Percentiles rank a stretch among this genome's conserved stretches.
These are phyloP conservation scores for Hypoxylon trugodes DNA, from an alignment of 495 filamentous ascomycete species.

Conservation along the genomic window DNA sequence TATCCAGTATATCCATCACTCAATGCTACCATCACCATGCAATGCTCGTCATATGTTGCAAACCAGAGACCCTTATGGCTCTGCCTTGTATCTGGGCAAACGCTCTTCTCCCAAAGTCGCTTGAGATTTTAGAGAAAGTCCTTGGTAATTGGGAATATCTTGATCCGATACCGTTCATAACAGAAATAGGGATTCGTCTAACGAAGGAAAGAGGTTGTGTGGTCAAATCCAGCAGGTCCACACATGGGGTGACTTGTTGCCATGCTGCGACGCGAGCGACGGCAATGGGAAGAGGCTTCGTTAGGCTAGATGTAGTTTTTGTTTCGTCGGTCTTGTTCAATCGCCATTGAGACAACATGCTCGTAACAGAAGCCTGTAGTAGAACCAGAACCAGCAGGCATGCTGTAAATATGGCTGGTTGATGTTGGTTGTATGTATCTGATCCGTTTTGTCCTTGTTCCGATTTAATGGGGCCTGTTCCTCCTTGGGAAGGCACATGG, in stretches of 20 bases:
- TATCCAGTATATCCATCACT: background rate
- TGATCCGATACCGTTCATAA: background rate
- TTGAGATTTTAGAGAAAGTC: background rate
- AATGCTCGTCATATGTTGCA: background rate
- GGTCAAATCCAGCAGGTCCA: conserved; percentile 5
- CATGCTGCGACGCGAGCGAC: background rate
- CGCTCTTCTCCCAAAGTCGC: background rate
- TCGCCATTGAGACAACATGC: background rate
- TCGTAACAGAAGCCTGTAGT: background rate
- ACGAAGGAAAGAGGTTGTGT: conserved; percentile 16
- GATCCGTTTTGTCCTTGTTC: background rate
- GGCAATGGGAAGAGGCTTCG: background rate
- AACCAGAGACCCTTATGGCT: background rate
- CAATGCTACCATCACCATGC: background rate
- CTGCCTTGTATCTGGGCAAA: background rate
- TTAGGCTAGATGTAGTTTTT: background rate
- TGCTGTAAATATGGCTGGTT: background rate
- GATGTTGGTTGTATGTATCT: background rate
- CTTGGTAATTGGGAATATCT: background rate
- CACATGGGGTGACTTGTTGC: background rate
- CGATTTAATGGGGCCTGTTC: no score
- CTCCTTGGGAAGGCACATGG: background rate
- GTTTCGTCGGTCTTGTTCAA: background rate
- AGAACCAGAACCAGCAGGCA: conserved; percentile 4
- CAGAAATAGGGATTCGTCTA: background rate